These are phyloP conservation scores for Garcia nutans DNA, from an alignment of 345 rosid genomes.

Conservation along the genomic window DNA sequence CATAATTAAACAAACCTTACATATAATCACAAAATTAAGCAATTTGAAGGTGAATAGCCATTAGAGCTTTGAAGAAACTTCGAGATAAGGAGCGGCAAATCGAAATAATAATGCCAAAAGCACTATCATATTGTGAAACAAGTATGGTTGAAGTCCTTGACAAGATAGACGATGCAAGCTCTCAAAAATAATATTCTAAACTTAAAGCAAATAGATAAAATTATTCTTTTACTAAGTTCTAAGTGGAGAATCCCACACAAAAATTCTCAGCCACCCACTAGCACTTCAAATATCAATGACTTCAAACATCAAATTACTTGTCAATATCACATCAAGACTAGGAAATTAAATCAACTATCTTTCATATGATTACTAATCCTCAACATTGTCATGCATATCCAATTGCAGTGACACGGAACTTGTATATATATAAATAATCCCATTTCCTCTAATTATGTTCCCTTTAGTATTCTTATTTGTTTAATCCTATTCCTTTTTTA, in stretches of 20 bases:
- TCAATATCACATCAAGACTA: background rate
- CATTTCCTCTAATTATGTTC: too few species aligned
- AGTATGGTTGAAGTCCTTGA: background rate
- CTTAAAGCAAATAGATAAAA: background rate
- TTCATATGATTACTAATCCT: background rate
- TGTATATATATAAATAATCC: too few species aligned
- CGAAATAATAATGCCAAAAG: background rate
- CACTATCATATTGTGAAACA: background rate
- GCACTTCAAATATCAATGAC: background rate
- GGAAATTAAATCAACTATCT: background rate
- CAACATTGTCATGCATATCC: background rate
- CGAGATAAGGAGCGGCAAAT: background rate
- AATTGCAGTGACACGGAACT: background rate
- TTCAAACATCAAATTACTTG: background rate
- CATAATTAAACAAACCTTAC: too few species aligned
- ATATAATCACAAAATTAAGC: too few species aligned
- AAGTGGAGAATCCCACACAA: background rate
- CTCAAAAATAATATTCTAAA: background rate
- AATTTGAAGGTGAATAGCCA: too few species aligned
- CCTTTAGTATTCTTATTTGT: too few species aligned
- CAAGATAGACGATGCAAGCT: background rate
- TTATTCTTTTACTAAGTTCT: background rate
- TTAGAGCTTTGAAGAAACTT: background rate
- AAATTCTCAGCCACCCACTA: background rate
- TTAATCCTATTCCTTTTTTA: too few species aligned